A percentile compares a stretch with the other conserved stretches of the same genome.
phyloP scores from a whole-genome alignment of 805 yeast genomes.

The Monosporozyma servazzii region DNA sequence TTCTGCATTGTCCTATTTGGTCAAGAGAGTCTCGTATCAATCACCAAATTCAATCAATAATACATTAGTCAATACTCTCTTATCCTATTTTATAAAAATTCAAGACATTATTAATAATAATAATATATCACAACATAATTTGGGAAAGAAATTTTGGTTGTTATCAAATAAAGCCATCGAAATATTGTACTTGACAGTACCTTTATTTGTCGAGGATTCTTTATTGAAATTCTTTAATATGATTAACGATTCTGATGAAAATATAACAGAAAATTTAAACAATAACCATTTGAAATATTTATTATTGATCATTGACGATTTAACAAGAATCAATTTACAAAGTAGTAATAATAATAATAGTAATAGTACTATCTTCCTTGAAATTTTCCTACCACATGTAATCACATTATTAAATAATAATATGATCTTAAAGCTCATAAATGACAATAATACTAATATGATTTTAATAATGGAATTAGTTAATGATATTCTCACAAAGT shows the following conservation, averaged over 20 bases:
- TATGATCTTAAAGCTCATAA: neutral
- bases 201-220: constrained; percentile 9
- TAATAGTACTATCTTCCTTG: constrained; percentile 24
- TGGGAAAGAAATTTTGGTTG: constrained; percentile 20
- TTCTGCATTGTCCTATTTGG: constrained; percentile 37
- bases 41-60: constrained; percentile 17
- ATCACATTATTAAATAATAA: constrained; percentile 23
- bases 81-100: constrained; percentile 6
- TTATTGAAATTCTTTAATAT: constrained; percentile 5
- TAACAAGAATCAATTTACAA: constrained; percentile 15
- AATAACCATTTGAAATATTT: constrained; percentile 5
- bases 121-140: neutral
- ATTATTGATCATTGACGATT: constrained; percentile 20
- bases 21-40: constrained; percentile 36
- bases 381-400: constrained; percentile 27
- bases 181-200: constrained; percentile 23
- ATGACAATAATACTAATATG: constrained; percentile 13
- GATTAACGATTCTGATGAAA: neutral
- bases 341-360: constrained; percentile 16
- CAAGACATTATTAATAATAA: constrained; percentile 2
- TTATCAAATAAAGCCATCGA: constrained; percentile 26
- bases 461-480: constrained; percentile 19
- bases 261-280: neutral
- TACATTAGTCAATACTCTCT: constrained; percentile 9
- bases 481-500: constrained; percentile 19